A percentile compares a stretch with the other conserved stretches of the same genome.
phyloP scores from a whole-genome alignment of 768 basidiomycete genomes.

The Lentinus tigrinus region DNA sequence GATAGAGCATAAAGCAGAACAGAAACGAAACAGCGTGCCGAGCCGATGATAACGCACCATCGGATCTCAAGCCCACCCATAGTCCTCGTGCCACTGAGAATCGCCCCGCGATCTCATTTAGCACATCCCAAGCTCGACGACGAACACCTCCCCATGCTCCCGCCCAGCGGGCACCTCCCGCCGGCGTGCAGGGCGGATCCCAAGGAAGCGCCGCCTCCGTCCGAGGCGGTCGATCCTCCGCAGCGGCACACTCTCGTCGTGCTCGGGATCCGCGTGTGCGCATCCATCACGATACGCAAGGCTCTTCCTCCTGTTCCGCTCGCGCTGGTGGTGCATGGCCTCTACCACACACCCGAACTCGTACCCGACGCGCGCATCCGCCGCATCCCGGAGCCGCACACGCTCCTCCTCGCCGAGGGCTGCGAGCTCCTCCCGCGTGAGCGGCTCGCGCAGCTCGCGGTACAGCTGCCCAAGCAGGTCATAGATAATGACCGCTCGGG shows the following conservation, averaged over 20 bases:
- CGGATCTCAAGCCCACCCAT: too few species aligned
- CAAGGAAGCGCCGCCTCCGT: neutral
- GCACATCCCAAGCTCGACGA: neutral
- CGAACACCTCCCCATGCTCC: neutral
- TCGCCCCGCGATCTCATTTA: too few species aligned
- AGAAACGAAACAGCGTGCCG: too few species aligned
- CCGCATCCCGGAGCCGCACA: neutral
- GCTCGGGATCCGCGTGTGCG: too few species aligned
- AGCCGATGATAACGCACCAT: too few species aligned
- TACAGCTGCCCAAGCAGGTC: neutral
- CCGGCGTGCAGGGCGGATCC: neutral
- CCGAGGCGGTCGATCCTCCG: neutral
- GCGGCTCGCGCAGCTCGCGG: neutral
- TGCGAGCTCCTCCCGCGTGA: neutral
- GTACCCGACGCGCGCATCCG: neutral
- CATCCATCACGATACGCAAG: too few species aligned
- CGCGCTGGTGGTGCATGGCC: too few species aligned
- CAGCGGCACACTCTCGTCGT: neutral
- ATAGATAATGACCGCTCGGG: neutral
- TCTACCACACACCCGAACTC: neutral
- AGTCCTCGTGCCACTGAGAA: too few species aligned
- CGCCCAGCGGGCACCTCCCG: neutral
- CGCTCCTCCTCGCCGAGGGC: neutral
- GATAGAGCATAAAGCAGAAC: too few species aligned
- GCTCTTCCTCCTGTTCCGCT: too few species aligned